Percentiles rank a stretch among this genome's conserved stretches.
These are phyloP conservation scores for Blastobotrys mokoenaii DNA, from an alignment of 805 yeast genomes.

Conservation along the genomic window DNA sequence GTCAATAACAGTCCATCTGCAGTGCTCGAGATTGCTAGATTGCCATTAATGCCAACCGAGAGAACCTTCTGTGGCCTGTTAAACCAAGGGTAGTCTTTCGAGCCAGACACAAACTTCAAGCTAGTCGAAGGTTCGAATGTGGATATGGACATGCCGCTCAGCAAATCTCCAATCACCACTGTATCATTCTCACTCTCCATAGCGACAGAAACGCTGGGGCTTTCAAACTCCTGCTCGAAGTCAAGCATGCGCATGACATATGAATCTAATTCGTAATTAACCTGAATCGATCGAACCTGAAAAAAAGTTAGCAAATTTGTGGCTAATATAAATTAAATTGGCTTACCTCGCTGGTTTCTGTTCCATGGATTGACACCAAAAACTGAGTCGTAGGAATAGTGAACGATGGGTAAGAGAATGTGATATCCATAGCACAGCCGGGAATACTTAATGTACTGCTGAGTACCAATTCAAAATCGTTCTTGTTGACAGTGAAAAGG, in stretches of 20 bases:
- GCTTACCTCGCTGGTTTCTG: no score
- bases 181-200: neutral
- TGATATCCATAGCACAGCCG: neutral
- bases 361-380: neutral
- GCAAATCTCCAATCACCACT: slow-evolving; percentile 1
- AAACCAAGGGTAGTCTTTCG: neutral
- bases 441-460: neutral
- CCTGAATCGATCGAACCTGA: no score
- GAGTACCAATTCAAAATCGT: neutral
- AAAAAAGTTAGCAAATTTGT: no score
- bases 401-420: neutral
- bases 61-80: neutral
- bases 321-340: neutral
- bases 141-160: neutral
- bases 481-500: slow-evolving; percentile 1
- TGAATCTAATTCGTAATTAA: no score
- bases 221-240: neutral
- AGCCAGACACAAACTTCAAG: neutral
- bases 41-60: neutral
- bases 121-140: neutral
- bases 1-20: no score
- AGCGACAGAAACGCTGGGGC: neutral
- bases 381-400: neutral
- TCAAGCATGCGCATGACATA: neutral
- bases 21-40: no score